These are phyloP conservation scores for Colletotrichum sp. DNA, from an alignment of 2,329 filamentous ascomycete genomes.

Conservation along the genomic window DNA sequence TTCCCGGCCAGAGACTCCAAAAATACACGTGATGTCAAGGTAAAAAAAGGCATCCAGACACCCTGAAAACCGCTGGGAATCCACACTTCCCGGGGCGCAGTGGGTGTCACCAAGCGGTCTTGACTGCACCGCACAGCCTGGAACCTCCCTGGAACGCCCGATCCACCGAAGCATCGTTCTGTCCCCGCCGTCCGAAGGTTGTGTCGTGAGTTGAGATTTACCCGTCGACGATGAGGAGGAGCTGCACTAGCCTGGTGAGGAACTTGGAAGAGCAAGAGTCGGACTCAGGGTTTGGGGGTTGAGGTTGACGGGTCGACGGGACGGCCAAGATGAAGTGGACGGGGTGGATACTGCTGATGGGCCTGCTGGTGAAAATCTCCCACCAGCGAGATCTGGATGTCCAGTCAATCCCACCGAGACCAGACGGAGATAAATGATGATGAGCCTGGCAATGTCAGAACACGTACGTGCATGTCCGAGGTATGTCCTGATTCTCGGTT, in stretches of 20 bases:
- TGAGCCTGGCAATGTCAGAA: slow-evolving; percentile 2
- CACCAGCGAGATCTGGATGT: neutral
- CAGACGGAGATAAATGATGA: slow-evolving; percentile 2
- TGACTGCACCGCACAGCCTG: neutral
- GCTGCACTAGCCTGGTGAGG: neutral
- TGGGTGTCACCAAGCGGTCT: slow-evolving; percentile 2
- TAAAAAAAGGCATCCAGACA: neutral
- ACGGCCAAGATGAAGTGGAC: slow-evolving; percentile 1
- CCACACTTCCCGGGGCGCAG: neutral
- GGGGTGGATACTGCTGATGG: neutral
- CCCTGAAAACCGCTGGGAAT: neutral
- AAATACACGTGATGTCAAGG: neutral
- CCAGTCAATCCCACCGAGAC: neutral
- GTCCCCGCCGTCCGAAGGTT: neutral
- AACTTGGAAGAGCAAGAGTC: neutral
- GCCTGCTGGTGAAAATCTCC: neutral
- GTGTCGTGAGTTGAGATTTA: neutral
- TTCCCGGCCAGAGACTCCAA: neutral
- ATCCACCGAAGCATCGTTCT: neutral
- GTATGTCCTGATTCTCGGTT: neutral
- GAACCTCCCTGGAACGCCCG: neutral
- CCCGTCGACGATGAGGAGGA: neutral
- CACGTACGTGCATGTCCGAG: neutral
- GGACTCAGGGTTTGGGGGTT: neutral
- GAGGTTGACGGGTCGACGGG: neutral